Evolutionary conservation across 2,329 filamentous ascomycete species (phyloP).

Genomic region (Diaporthe amygdali): DNA sequence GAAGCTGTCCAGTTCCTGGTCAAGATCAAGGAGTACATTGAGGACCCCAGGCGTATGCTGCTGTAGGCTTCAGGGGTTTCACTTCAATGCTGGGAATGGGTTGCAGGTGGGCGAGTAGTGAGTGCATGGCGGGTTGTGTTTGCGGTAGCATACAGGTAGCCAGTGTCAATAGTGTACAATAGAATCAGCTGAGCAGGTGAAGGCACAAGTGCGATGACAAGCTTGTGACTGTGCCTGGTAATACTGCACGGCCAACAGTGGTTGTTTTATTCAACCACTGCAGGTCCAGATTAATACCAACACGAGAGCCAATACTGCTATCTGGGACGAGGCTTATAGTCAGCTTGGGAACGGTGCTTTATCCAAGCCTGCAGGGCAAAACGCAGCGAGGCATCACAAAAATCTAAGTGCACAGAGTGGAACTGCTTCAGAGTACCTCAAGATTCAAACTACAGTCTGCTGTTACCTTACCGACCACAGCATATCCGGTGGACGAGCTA

Average conservation of each 20-base stretch:
- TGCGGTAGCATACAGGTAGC: slow-evolving; percentile 18
- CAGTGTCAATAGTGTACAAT: slow-evolving; percentile 27
- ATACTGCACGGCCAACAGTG: not conserved
- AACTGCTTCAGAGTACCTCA: too few relatives aligned
- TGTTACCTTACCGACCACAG: too few relatives aligned
- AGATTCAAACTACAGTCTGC: too few relatives aligned
- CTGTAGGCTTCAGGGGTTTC: slow-evolving; percentile 47
- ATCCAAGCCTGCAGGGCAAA: too few relatives aligned
- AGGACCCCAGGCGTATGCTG: slow-evolving; percentile 93
- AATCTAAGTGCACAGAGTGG: not conserved
- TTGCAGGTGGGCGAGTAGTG: not conserved
- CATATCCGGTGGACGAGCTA: too few relatives aligned
- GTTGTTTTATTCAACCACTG: not conserved
- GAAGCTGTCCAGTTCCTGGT: slow-evolving; percentile 97
- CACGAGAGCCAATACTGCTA: not conserved
- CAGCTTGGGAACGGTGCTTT: not conserved
- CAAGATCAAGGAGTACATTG: slow-evolving; percentile 97
- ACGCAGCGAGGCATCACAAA: too few relatives aligned
- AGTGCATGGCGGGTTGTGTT: not conserved
- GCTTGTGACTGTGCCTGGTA: not conserved
- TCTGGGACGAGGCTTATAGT: not conserved
- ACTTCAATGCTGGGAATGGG: not conserved
- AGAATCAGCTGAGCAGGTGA: slow-evolving; percentile 6
- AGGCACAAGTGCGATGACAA: not conserved
- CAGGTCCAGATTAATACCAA: not conserved